phyloP scores from a whole-genome alignment of 768 basidiomycete species.

The Auriscalpium orientale region DNA sequence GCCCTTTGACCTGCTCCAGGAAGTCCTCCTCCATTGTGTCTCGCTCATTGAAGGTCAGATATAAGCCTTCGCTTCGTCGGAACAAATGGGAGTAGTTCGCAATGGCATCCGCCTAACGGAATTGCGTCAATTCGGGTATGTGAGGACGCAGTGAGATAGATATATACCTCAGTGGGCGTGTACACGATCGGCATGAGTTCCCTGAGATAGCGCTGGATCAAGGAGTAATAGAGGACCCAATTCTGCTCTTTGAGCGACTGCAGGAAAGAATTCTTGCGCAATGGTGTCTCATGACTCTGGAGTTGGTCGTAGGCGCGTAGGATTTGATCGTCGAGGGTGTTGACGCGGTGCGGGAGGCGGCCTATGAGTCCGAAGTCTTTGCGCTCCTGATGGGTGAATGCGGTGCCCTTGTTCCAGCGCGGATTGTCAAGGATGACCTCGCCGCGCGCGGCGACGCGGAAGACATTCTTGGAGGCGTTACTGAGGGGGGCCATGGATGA shows the following conservation, averaged over 20 bases:
- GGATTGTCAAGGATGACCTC: constrained; percentile 56
- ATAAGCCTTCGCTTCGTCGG: constrained; percentile 71
- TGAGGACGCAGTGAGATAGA: background rate
- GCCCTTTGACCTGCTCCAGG: constrained; percentile 53
- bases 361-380: constrained; percentile 54
- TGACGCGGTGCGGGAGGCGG: constrained; percentile 29
- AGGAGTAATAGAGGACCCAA: constrained; percentile 71
- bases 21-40: constrained; percentile 74
- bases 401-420: constrained; percentile 75
- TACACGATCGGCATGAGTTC: constrained; percentile 66
- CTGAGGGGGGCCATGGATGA: background rate
- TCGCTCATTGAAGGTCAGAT: constrained; percentile 50
- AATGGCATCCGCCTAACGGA: constrained; percentile 66
- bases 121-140: background rate
- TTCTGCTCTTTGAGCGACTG: constrained; percentile 76
- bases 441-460: constrained; percentile 51
- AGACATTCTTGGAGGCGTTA: background rate
- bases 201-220: constrained; percentile 37
- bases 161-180: constrained; percentile 66
- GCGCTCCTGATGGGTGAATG: constrained; percentile 62
- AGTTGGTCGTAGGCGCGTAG: constrained; percentile 67
- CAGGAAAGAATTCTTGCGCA: constrained; percentile 68
- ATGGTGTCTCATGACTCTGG: constrained; percentile 25
- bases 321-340: constrained; percentile 67
- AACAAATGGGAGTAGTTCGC: constrained; percentile 80